phyloP scores from a whole-genome alignment of 1,284 basidiomycete genomes.

The Cryptococcus sp. region DNA sequence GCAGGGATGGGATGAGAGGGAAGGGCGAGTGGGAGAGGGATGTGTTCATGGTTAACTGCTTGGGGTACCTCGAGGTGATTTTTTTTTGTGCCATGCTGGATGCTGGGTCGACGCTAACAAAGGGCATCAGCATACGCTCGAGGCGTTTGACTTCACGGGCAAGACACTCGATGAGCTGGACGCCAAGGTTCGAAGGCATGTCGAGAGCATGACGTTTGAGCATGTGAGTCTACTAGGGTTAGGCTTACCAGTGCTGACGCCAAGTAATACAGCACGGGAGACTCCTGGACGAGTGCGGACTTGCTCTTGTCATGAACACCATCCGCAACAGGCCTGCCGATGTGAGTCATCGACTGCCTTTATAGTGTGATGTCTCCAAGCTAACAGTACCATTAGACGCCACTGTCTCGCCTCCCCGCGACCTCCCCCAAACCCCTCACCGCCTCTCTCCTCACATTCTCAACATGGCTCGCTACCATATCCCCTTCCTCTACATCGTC shows the following conservation, averaged over 20 bases:
- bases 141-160: slow-evolving; percentile 68
- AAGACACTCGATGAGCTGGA: slow-evolving; percentile 62
- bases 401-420: slow-evolving; percentile 47
- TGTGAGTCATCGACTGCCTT: slow-evolving; percentile 51
- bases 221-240: slow-evolving; percentile 61
- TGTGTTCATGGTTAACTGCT: slow-evolving; percentile 78
- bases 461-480: slow-evolving; percentile 50
- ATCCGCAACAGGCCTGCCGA: slow-evolving; percentile 58
- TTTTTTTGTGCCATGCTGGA: not conserved
- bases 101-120: slow-evolving; percentile 4
- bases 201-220: slow-evolving; percentile 67
- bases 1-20: slow-evolving; percentile 16
- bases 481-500: slow-evolving; percentile 48
- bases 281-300: slow-evolving; percentile 69
- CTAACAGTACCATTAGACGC: slow-evolving; percentile 55
- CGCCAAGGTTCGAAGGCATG: slow-evolving; percentile 61
- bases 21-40: slow-evolving; percentile 67
- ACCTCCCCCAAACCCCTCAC: slow-evolving; percentile 47
- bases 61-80: slow-evolving; percentile 70
- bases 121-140: slow-evolving; percentile 60
- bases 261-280: slow-evolving; percentile 59
- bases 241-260: not conserved
- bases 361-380: not conserved
- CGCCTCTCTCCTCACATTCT: slow-evolving; percentile 44
- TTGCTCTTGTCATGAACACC: slow-evolving; percentile 62